Evolutionary conservation across 192 early-diverging fungal species (phyloP), one percentile per base, ranked within the genome.

Genomic region (Linnemannia zychae): DNA sequence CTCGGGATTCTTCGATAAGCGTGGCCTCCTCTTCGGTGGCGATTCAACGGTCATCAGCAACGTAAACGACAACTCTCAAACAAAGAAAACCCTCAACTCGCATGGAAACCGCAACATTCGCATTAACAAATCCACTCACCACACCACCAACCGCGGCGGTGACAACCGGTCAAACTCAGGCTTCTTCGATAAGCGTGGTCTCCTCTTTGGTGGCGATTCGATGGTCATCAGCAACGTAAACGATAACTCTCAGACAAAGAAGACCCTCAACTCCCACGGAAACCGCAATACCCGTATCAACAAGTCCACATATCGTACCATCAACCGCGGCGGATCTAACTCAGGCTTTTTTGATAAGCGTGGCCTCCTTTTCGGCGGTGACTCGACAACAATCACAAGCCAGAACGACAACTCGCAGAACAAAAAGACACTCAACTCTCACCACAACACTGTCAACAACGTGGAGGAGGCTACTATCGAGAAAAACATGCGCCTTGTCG

Each of bases 201-300:
- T 37, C 40, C n/a, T 82, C 9, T 69, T 84, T 57, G 82, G 71
- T 2, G 71, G 65, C 16, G 52, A 77, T 4, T 52, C 60, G 24
- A 83, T 60, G 52, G 20, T 53, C 12, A 74, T 78, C 46, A 84
- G 49, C 67, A 84, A 78, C 52, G 40, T 50, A 15, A 84, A 78
- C 50, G 76, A 71, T 31, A 74, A 84, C 40, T 78, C 76, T 0
- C 67, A 78, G 67, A 57, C 46, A 13, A 75, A 49, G 18, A 67
- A 76, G 69, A 76, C 68, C 5, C 38, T 60, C 22, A 76, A 72
- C 48, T 71, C 67, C 28, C 80, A 82, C 49, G 57, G 57, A 9
- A 76, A 81, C 74, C 53, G 22, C 53, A 31, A 72, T 53, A 67
- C 57, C 57, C 57, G 28, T 28, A 9, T 63, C 57, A 63, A 63